Percentiles rank a stretch among this genome's conserved stretches.
phyloP scores from a whole-genome alignment of 208 protist species.

The Perkinsela sp. region DNA sequence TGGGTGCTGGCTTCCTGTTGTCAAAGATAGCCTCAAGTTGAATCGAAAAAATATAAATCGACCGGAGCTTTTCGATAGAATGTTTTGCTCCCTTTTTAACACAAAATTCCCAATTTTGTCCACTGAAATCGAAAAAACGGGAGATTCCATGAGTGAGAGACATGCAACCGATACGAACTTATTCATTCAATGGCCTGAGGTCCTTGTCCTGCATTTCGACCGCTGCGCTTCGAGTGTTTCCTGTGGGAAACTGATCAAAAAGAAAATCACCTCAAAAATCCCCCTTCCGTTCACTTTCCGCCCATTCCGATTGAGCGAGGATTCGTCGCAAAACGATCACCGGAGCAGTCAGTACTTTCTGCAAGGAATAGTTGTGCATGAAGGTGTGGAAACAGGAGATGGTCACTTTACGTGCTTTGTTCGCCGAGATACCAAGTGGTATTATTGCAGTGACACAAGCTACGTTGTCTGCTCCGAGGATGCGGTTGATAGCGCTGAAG shows the following conservation, averaged over 20 bases:
- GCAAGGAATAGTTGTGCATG: neutral
- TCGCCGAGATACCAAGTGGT: neutral
- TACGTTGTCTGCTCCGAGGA: neutral
- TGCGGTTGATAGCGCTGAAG: neutral
- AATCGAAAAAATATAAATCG: neutral
- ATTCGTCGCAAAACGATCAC: neutral
- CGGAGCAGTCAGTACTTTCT: neutral
- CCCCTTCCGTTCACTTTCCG: neutral
- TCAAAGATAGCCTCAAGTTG: neutral
- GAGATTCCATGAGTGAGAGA: neutral
- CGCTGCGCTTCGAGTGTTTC: neutral
- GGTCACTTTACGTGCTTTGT: neutral
- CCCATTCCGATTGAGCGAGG: neutral
- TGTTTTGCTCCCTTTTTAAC: neutral
- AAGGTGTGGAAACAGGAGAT: neutral
- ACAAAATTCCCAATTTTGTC: neutral
- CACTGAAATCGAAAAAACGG: neutral
- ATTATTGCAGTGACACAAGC: neutral
- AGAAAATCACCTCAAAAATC: neutral
- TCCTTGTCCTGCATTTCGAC: neutral
- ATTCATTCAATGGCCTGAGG: neutral
- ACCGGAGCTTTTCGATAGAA: neutral
- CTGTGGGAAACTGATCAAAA: neutral
- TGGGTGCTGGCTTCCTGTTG: neutral
- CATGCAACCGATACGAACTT: neutral